These are phyloP conservation scores for Metschnikowia orientalis DNA, from an alignment of 805 yeast species.

Conservation along the genomic window DNA sequence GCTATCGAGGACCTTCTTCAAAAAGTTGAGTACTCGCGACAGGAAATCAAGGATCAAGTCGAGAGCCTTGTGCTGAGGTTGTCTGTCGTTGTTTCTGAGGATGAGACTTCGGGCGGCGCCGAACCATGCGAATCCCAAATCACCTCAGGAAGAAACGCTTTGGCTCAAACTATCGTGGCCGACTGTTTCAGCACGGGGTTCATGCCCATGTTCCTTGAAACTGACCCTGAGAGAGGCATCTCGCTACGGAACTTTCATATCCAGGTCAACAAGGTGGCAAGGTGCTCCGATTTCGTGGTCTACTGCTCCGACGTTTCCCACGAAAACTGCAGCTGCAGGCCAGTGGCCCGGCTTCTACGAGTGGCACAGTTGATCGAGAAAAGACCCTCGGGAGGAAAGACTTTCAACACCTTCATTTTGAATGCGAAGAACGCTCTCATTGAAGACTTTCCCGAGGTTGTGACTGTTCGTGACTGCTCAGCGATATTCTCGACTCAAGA, in stretches of 20 bases:
- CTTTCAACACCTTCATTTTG: conserved; percentile 21
- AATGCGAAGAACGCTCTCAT: conserved; percentile 2
- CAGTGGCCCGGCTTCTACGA: conserved; percentile 33
- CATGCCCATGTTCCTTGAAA: conserved; percentile 50
- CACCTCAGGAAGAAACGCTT: conserved; percentile 8
- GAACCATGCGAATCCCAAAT: neutral
- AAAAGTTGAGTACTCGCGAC: conserved; percentile 41
- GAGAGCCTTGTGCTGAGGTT: conserved; percentile 3
- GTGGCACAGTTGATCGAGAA: conserved; percentile 31
- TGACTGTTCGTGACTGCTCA: conserved; percentile 14
- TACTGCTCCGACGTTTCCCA: conserved; percentile 34
- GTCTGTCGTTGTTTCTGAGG: too few relatives aligned
- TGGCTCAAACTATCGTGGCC: conserved; percentile 26
- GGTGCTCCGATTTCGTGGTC: conserved; percentile 70
- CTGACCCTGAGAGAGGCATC: conserved; percentile 70
- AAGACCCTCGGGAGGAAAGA: neutral
- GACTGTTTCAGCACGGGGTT: conserved; percentile 43
- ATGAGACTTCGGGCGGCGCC: neutral
- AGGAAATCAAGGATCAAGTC: conserved; percentile 20
- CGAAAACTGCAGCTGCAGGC: conserved; percentile 8
- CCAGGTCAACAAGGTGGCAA: conserved; percentile 77
- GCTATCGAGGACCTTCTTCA: conserved; percentile 51
- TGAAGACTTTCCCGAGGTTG: conserved; percentile 6
- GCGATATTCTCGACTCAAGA: conserved; percentile 10
- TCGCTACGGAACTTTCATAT: conserved; percentile 80